These are phyloP conservation scores for Lactifluus echinatus DNA, from an alignment of 768 basidiomycete species.

Conservation along the genomic window DNA sequence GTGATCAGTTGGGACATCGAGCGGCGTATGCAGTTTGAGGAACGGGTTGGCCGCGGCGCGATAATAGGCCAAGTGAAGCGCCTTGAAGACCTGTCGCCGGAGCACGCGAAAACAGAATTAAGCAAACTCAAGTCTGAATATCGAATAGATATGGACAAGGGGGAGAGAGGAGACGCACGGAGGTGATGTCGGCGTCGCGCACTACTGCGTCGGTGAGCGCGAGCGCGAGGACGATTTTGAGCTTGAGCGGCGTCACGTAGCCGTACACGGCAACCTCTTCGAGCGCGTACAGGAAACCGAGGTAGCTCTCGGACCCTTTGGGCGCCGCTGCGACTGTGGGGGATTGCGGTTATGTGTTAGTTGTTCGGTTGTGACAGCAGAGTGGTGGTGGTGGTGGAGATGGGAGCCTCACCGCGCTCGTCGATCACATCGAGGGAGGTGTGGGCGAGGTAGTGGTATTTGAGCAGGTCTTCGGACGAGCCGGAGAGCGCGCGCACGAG, in stretches of 20 bases:
- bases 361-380: no score
- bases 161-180: slow-evolving; percentile 37
- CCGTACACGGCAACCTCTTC: slow-evolving; percentile 83
- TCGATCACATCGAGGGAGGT: slow-evolving; percentile 87
- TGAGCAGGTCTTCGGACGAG: slow-evolving; percentile 51
- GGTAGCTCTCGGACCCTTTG: slow-evolving; percentile 64
- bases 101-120: no score
- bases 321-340: slow-evolving; percentile 32
- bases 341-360: no score
- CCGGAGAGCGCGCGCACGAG: slow-evolving; percentile 65
- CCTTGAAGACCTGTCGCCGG: no score
- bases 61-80: slow-evolving; percentile 44
- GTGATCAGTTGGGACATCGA: no score
- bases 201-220: slow-evolving; percentile 70
- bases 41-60: slow-evolving; percentile 67
- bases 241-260: slow-evolving; percentile 58
- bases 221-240: slow-evolving; percentile 79
- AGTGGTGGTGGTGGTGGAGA: no score
- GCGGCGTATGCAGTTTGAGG: slow-evolving; percentile 33
- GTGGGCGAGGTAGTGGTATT: slow-evolving; percentile 89
- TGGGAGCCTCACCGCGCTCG: slow-evolving; percentile 61
- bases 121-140: no score
- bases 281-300: slow-evolving; percentile 82
- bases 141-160: neutral
- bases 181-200: slow-evolving; percentile 62